Evolutionary conservation across 2,329 filamentous ascomycete genomes (phyloP).

Genomic region (Trichophaea hybrida): DNA sequence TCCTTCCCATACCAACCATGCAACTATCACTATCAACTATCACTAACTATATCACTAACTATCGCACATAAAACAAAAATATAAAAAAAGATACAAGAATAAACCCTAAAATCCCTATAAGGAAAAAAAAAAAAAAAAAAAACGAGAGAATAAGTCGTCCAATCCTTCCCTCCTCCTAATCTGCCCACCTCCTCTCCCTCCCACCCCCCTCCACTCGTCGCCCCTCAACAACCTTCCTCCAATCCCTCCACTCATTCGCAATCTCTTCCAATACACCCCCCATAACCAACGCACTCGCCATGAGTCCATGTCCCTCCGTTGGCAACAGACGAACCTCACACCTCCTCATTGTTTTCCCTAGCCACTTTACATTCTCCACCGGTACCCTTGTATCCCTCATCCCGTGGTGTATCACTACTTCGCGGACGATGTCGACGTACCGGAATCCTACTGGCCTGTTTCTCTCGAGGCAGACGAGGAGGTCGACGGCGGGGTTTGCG

Average conservation of each 20-base stretch:
- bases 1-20: neutral
- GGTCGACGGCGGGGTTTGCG: slow-evolving; percentile 84
- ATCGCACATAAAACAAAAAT: too few relatives aligned
- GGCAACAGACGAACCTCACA: slow-evolving; percentile 86
- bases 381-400: slow-evolving; percentile 81
- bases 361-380: slow-evolving; percentile 87
- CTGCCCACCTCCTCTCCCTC: slow-evolving; percentile 13
- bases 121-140: neutral
- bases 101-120: neutral
- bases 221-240: slow-evolving; percentile 49
- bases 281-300: slow-evolving; percentile 92
- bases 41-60: neutral
- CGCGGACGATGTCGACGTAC: slow-evolving; percentile 86
- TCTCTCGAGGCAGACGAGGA: slow-evolving; percentile 83
- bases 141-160: neutral
- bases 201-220: slow-evolving; percentile 38
- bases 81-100: too few relatives aligned
- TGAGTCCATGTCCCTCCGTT: slow-evolving; percentile 84
- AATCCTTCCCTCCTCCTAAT: slow-evolving; percentile 3
- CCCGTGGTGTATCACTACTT: slow-evolving; percentile 88
- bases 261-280: slow-evolving; percentile 89
- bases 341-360: slow-evolving; percentile 81
- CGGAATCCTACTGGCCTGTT: slow-evolving; percentile 86
- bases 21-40: neutral
- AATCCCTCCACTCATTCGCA: slow-evolving; percentile 82